Evolutionary conservation across 148 eudicot genomes (phyloP).

Genomic region (Arctostaphylos glauca): DNA sequence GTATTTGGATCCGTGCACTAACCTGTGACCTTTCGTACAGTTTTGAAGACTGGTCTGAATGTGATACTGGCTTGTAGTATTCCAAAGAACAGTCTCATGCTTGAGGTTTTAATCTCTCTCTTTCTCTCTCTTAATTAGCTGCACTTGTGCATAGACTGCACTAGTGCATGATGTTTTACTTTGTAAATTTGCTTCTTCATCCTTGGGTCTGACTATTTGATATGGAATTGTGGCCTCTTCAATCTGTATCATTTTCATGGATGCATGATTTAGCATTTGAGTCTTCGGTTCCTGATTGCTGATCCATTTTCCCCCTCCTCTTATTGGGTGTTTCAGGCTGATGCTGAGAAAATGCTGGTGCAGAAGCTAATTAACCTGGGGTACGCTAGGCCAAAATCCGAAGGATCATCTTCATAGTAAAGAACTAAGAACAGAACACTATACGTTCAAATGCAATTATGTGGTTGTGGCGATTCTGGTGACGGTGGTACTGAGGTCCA

Average conservation of each 20-base stretch:
- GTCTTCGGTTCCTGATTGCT: background rate
- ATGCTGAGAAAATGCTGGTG: conserved; percentile 71
- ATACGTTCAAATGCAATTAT: conserved; percentile 18
- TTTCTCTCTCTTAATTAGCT: conserved; percentile 8
- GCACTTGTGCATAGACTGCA: background rate
- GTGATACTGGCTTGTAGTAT: conserved; percentile 73
- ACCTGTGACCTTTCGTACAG: conserved; percentile 33
- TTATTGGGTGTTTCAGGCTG: conserved; percentile 38
- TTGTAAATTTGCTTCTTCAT: background rate
- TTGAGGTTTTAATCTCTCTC: conserved; percentile 48
- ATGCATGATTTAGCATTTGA: background rate
- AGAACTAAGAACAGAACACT: conserved; percentile 16
- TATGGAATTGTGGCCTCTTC: background rate
- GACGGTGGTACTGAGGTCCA: background rate
- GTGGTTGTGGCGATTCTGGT: background rate
- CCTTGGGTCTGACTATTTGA: background rate
- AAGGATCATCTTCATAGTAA: conserved; percentile 20
- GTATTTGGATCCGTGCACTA: conserved; percentile 14
- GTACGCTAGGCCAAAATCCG: conserved; percentile 47
- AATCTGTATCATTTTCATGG: background rate
- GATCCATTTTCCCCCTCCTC: conserved; percentile 6
- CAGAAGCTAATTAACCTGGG: conserved; percentile 73
- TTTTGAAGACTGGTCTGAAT: conserved; percentile 75
- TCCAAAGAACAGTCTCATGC: conserved; percentile 68
- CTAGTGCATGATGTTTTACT: background rate